Evolutionary conservation across 2,329 filamentous ascomycete species (phyloP), one percentile per base, ranked within the genome.

Genomic region (Ceratocystiopsis sp.): DNA sequence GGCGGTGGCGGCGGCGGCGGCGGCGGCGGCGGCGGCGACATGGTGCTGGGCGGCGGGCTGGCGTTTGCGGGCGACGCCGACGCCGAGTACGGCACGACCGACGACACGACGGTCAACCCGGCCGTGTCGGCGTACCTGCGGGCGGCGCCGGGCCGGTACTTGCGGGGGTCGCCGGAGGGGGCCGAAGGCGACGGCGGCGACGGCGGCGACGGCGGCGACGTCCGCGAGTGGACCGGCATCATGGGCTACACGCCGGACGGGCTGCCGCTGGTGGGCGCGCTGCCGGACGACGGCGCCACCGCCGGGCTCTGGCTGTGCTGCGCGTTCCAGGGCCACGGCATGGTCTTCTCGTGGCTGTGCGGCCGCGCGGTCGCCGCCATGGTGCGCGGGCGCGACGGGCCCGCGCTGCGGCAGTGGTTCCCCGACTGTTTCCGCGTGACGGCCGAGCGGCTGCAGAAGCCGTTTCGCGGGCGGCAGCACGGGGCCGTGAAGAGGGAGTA

Each of bases 251-350:
- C 63, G 9, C 58, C 63, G 3, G 71, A 77, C 52, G 64, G 64
- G 0, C 57, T 68, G 37, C 71, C 72, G 0, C 61, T 72, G 38
- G 65, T 75, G 1, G 71, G 71, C 0, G 56, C 61, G 46, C 57
- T 73, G 45, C 62, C 63, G 3, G 61, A 55, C 0, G 55, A 64
- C 37, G 49, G 59, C 65, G 41, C 67, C 66, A 2, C 32, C 10
- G 36, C 18, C 19, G 47, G 65, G 1, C 52, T 80, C 18, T 78
- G 69, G 63, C 59, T 76, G 1, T 63, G 66, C 32, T 72, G 69
- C 3, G 67, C 72, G 7, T 80, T 80, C 49, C 76, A 78, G 49
- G 78, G 78, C 1, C 74, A 80, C 54, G 75, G 75, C 0, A 80
- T 80, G 77, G 75, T 75, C 2, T 56, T 74, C 32, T 73, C 73